Evolutionary conservation across 1,284 basidiomycete species (phyloP).

Genomic region (Somion occarium): DNA sequence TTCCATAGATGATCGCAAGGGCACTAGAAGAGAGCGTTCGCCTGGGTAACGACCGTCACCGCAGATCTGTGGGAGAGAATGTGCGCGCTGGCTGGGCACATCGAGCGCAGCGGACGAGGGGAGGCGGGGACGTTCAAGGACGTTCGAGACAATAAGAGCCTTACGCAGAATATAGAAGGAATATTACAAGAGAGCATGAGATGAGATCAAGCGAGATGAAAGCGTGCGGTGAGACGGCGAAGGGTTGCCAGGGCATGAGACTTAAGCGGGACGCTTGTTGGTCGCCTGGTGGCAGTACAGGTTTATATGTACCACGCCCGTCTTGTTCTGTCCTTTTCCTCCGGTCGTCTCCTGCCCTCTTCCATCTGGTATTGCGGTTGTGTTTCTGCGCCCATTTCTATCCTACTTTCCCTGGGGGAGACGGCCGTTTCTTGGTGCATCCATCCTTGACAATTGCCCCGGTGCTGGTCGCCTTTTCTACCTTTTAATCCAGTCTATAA

Average conservation of each 20-base stretch:
- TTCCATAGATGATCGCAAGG: background rate
- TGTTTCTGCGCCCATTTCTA: constrained; percentile 4
- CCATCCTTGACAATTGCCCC: constrained; percentile 12
- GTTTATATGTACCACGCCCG: too few relatives aligned
- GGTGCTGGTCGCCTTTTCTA: constrained; percentile 44
- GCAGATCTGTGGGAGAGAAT: too few relatives aligned
- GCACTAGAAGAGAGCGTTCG: background rate
- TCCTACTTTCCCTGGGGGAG: constrained; percentile 12
- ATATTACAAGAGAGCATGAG: background rate
- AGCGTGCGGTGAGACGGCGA: background rate
- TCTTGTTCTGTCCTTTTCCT: background rate
- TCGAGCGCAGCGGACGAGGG: background rate
- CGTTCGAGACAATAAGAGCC: too few relatives aligned
- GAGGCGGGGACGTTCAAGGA: background rate
- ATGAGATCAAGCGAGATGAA: background rate
- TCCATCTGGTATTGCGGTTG: background rate
- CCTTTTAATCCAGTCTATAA: constrained; percentile 14
- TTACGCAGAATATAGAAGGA: too few relatives aligned
- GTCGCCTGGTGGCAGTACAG: too few relatives aligned
- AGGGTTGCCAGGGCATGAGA: too few relatives aligned
- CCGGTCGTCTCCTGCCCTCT: background rate
- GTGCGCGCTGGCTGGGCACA: background rate
- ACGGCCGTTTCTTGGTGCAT: constrained; percentile 18
- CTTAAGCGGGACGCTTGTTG: background rate
- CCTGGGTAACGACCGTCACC: background rate